These are phyloP conservation scores for Aspergillus baeticus DNA, from an alignment of 495 filamentous ascomycete species.

Conservation along the genomic window DNA sequence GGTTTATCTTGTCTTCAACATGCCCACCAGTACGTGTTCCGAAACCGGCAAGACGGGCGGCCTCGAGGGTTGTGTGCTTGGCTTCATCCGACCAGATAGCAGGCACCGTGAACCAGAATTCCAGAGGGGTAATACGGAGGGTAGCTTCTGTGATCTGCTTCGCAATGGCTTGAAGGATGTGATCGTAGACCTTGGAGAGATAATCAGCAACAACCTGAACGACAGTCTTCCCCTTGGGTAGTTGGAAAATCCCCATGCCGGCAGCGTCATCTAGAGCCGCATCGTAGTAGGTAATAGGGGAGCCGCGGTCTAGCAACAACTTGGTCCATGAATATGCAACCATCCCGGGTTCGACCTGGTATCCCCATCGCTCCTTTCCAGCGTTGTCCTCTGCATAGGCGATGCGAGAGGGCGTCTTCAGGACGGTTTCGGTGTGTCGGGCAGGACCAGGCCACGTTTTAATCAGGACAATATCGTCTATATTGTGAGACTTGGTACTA, in stretches of 20 bases:
- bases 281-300: neutral
- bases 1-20: conserved; percentile 28
- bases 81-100: conserved; percentile 24
- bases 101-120: conserved; percentile 27
- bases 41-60: conserved; percentile 49
- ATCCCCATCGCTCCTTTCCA: neutral
- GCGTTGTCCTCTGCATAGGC: neutral
- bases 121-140: conserved; percentile 7
- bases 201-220: conserved; percentile 42
- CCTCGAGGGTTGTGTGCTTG: conserved; percentile 22
- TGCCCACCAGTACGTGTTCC: conserved; percentile 11
- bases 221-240: conserved; percentile 18
- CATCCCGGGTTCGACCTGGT: conserved; percentile 13
- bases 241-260: conserved; percentile 4
- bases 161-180: conserved; percentile 32
- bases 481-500: neutral
- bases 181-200: conserved; percentile 38
- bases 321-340: conserved; percentile 25
- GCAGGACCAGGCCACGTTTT: conserved; percentile 5
- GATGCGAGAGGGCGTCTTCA: conserved; percentile 10
- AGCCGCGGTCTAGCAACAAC: conserved; percentile 15
- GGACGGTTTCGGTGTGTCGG: neutral
- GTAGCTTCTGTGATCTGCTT: conserved; percentile 5
- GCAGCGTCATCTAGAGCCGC: conserved; percentile 9
- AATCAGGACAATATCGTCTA: conserved; percentile 5